Conservation (phyloP, 805 yeast genomes). For the Candida odintsovae region DNA sequence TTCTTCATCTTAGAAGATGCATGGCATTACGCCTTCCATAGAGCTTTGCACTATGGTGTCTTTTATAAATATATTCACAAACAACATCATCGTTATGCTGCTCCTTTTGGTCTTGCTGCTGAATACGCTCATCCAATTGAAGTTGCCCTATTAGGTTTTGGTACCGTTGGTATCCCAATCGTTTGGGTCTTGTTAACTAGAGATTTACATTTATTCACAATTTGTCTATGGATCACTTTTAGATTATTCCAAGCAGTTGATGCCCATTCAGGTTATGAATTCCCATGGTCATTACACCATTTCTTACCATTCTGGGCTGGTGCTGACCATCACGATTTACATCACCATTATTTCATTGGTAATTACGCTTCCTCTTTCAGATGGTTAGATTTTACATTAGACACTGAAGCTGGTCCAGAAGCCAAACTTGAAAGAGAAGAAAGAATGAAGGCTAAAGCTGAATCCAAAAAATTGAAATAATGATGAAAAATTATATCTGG, state of each 20-base stretch:
- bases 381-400: slow-evolving; percentile 87
- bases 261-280: slow-evolving; percentile 96
- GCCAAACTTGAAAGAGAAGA: slow-evolving; percentile 72
- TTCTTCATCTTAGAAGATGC: slow-evolving; percentile 87
- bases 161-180: slow-evolving; percentile 95
- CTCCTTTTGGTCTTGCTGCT: slow-evolving; percentile 95
- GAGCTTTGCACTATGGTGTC: slow-evolving; percentile 80
- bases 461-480: slow-evolving; percentile 8
- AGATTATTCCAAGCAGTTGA: slow-evolving; percentile 96
- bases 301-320: slow-evolving; percentile 97
- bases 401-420: slow-evolving; percentile 86
- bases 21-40: slow-evolving; percentile 97
- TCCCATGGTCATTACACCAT: slow-evolving; percentile 93
- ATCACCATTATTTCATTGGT: slow-evolving; percentile 93
- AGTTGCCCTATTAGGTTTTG: slow-evolving; percentile 77
- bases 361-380: slow-evolving; percentile 93
- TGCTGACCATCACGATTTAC: slow-evolving; percentile 97
- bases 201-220: slow-evolving; percentile 82
- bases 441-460: slow-evolving; percentile 38
- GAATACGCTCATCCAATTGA: slow-evolving; percentile 97
- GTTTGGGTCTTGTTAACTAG: slow-evolving; percentile 72
- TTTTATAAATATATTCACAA: slow-evolving; percentile 93
- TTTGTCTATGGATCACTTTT: slow-evolving; percentile 79
- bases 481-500: slow-evolving; percentile 1
- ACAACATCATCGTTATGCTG: slow-evolving; percentile 96